Conservation (phyloP, 2,329 filamentous ascomycete genomes). For the Dothiorella sarmentorum region DNA sequence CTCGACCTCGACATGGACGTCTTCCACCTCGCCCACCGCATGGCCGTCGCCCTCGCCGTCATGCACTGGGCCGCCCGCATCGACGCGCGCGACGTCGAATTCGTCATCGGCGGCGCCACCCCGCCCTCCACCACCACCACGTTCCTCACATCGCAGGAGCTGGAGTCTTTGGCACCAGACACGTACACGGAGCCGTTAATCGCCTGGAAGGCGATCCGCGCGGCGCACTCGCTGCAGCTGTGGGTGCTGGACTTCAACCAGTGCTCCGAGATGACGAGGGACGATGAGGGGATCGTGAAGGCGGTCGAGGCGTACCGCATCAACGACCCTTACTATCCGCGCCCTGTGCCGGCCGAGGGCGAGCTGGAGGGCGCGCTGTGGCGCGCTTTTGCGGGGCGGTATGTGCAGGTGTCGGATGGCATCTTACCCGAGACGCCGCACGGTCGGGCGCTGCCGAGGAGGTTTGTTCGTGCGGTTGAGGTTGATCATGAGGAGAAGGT, state of each 20-base stretch:
- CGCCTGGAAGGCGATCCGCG: neutral
- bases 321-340: conserved; percentile 53
- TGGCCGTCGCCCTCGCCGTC: conserved; percentile 53
- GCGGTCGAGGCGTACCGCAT: conserved; percentile 45
- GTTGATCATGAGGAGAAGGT: neutral
- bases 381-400: neutral
- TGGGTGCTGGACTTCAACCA: conserved; percentile 57
- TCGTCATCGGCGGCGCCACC: conserved; percentile 44
- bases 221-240: conserved; percentile 15
- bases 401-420: neutral
- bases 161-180: neutral
- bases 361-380: neutral
- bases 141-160: neutral
- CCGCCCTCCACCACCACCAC: neutral
- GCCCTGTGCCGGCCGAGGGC: neutral
- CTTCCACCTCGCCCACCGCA: conserved; percentile 33
- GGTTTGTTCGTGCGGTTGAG: neutral
- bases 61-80: conserved; percentile 49
- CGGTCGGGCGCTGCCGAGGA: neutral
- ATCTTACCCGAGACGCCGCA: neutral
- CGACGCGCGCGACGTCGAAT: conserved; percentile 56
- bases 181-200: neutral
- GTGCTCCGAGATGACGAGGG: conserved; percentile 48
- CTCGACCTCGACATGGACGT: conserved; percentile 34
- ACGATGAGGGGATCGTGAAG: conserved; percentile 40